Evolutionary conservation across 345 rosid genomes (phyloP).

Genomic region (Brassica nigra): DNA sequence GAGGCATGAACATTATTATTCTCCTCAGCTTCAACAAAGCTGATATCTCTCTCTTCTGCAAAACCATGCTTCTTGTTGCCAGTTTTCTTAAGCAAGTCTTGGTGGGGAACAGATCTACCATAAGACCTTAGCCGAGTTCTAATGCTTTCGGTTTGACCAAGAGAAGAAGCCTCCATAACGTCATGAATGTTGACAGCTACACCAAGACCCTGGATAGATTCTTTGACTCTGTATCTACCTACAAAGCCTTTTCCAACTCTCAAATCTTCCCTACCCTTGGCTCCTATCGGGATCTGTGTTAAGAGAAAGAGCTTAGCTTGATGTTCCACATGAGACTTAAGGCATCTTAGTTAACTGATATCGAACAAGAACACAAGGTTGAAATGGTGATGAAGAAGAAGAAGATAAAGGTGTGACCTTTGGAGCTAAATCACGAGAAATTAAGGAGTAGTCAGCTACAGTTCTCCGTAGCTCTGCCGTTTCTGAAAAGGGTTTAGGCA

Average conservation of each 20-base stretch:
- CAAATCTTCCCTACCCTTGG: conserved; percentile 60
- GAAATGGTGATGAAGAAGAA: not conserved
- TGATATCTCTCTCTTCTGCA: conserved; percentile 27
- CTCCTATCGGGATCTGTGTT: conserved; percentile 59
- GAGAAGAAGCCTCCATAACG: conserved; percentile 54
- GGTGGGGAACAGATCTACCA: conserved; percentile 62
- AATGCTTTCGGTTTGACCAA: conserved; percentile 76
- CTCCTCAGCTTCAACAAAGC: conserved; percentile 39
- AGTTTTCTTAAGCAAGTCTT: conserved; percentile 49
- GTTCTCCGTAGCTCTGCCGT: conserved; percentile 1
- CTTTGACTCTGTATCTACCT: conserved; percentile 64
- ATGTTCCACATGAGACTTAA: conserved; percentile 1
- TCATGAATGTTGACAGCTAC: conserved; percentile 33
- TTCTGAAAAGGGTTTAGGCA: conserved; percentile 34
- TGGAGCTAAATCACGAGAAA: conserved; percentile 37
- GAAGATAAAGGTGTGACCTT: conserved; percentile 25
- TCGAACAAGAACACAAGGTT: conserved; percentile 3
- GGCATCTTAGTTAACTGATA: not conserved
- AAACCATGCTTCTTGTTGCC: conserved; percentile 44
- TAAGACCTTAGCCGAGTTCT: conserved; percentile 62
- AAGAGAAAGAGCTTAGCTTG: not conserved
- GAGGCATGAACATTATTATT: conserved; percentile 30
- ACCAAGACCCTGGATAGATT: conserved; percentile 66
- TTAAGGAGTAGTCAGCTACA: conserved; percentile 13
- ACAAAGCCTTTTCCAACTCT: conserved; percentile 59